Evolutionary conservation across 2,329 filamentous ascomycete genomes (phyloP).

Genomic region (Aspergillus alliaceus): DNA sequence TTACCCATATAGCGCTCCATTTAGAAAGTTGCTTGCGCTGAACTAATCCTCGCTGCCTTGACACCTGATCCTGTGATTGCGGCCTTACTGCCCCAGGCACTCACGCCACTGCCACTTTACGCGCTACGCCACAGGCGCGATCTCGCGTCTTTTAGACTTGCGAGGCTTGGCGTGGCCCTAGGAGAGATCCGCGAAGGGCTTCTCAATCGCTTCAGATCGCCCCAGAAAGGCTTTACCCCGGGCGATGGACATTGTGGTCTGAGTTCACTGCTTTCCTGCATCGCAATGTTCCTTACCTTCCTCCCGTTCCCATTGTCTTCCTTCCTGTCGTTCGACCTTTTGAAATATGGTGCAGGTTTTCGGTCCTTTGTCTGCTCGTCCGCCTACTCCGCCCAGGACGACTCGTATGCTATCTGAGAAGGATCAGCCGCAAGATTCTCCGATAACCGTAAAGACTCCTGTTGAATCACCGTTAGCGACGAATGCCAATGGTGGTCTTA

Average conservation of each 20-base stretch:
- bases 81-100: slow-evolving; percentile 27
- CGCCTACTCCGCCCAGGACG: slow-evolving; percentile 56
- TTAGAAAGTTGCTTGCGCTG: neutral
- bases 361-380: slow-evolving; percentile 51
- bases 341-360: slow-evolving; percentile 47
- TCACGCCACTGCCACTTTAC: slow-evolving; percentile 34
- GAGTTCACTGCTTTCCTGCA: slow-evolving; percentile 13
- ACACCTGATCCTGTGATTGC: neutral
- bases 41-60: slow-evolving; percentile 1
- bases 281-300: slow-evolving; percentile 31
- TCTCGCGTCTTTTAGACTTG: slow-evolving; percentile 12
- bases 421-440: slow-evolving; percentile 41
- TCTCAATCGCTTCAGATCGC: slow-evolving; percentile 7
- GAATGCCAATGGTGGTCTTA: slow-evolving; percentile 35
- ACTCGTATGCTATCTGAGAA: slow-evolving; percentile 29
- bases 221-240: slow-evolving; percentile 4
- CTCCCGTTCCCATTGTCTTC: slow-evolving; percentile 14
- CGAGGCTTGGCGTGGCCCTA: slow-evolving; percentile 21
- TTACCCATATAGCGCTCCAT: neutral
- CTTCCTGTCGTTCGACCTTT: slow-evolving; percentile 16
- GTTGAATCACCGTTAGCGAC: slow-evolving; percentile 46
- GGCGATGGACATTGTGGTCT: slow-evolving; percentile 21
- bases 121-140: slow-evolving; percentile 31
- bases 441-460: slow-evolving; percentile 35
- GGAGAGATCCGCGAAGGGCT: slow-evolving; percentile 4